Conservation (phyloP, 305 asterid genomes). For the Fraxinus baroniana region DNA sequence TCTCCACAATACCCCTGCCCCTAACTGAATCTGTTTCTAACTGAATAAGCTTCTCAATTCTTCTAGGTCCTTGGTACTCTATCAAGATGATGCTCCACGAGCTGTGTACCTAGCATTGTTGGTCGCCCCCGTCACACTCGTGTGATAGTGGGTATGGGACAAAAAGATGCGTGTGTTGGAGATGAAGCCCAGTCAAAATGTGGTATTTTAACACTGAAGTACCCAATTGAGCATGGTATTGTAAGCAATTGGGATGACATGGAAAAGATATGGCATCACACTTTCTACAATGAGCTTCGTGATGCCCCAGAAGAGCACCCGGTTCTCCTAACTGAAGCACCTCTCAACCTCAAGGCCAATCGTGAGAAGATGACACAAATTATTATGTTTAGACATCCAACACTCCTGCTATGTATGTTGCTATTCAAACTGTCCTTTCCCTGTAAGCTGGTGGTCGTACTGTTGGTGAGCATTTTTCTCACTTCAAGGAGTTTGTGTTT, state of each 20-base stretch:
- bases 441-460: constrained; percentile 58
- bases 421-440: constrained; percentile 60
- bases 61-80: no score
- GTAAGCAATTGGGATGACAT: constrained; percentile 68
- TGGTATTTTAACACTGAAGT: constrained; percentile 54
- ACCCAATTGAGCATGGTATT: constrained; percentile 63
- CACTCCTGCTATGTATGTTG: constrained; percentile 65
- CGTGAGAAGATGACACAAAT: constrained; percentile 60
- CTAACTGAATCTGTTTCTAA: no score
- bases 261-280: constrained; percentile 71
- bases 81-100: constrained; percentile 55
- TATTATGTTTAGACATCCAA: constrained; percentile 60
- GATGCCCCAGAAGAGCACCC: constrained; percentile 72
- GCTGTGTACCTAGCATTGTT: constrained; percentile 72
- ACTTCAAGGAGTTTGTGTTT: background rate
- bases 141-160: constrained; percentile 71
- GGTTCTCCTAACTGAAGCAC: constrained; percentile 57
- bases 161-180: constrained; percentile 61
- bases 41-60: no score
- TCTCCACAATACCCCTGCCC: no score
- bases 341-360: constrained; percentile 61
- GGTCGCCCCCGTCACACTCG: constrained; percentile 74
- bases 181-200: constrained; percentile 61
- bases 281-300: constrained; percentile 60
- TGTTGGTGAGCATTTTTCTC: background rate